phyloP scores from a whole-genome alignment of 768 basidiomycete genomes.

The Lactifluus echinatus region DNA sequence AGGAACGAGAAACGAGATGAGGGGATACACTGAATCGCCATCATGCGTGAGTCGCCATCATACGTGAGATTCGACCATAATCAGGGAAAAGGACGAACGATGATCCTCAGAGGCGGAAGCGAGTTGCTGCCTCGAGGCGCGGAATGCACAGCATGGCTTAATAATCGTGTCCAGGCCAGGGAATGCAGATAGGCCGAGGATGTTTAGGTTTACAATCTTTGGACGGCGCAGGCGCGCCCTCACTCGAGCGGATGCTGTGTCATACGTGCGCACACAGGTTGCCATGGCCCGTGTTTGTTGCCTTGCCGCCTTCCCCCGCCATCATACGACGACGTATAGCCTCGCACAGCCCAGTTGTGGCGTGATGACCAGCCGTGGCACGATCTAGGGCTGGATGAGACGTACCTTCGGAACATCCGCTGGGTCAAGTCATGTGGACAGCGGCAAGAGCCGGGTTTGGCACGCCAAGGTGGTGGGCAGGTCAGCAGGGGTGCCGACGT shows the following conservation, averaged over 20 bases:
- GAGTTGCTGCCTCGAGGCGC: conserved; percentile 2
- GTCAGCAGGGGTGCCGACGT: conserved; percentile 3
- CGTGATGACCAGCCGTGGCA: not conserved
- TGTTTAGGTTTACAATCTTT: not conserved
- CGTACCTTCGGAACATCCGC: not conserved
- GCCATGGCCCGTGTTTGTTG: no score
- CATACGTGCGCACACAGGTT: no score
- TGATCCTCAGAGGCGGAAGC: not conserved
- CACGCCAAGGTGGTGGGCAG: not conserved
- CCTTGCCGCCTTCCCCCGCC: no score
- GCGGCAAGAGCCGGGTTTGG: not conserved
- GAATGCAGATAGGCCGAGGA: not conserved
- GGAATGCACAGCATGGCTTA: not conserved
- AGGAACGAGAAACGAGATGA: no score
- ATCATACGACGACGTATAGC: not conserved
- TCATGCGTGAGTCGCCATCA: no score
- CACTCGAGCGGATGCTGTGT: no score
- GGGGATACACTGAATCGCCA: no score
- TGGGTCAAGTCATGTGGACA: conserved; percentile 8
- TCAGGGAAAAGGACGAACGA: not conserved
- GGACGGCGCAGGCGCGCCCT: not conserved
- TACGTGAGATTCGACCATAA: not conserved
- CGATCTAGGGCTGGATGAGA: not conserved
- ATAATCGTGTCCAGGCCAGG: not conserved
- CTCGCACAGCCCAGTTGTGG: not conserved